Base-by-base conservation (phyloP, 805 yeast species). In the Kuraishia capsulata region DNA sequence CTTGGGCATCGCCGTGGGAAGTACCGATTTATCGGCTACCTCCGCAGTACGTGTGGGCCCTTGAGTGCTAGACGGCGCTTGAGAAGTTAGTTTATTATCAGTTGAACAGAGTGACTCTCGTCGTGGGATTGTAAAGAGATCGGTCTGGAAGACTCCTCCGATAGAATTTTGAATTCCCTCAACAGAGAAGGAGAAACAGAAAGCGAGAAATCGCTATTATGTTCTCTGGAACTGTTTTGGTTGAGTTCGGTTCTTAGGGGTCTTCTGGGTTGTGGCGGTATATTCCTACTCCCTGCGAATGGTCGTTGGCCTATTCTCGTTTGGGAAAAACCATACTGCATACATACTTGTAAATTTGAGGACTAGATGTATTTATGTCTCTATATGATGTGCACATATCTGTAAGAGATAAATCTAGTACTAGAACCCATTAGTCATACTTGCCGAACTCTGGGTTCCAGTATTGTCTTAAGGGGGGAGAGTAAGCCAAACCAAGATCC, bases 261-360 rank as follows among this genome's bases (percentile, higher is more conserved):
- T 42, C 36, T 61, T 61, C 6, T 5, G 8, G 13, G 6, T 61
- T 73, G 80, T 65, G 69, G 95, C 96, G 77, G 90, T 95, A 90
- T 90, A 90, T 90, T 90, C 97, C 97, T 90, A 83, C 73, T 87
- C 96, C 78, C 90, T 89, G 81, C 94, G 95, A 72, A 83, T 76
- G 84, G 81, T 78, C 83, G 70, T 74, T 69, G 92, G 78, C 94
- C 78, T 54, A 71, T 90, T 77, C 80, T 81, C 95, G 92, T 78
- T 86, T 85, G 96, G 90, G 97, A 88, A 85, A 85, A 89, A 89
- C 97, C 97, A 89, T 90, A 95, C 87, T 79, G 97, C 95, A 69
- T 61, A 90, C 97, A 90, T 79, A 52, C 57, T 33, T 13, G 28
- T 36, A 17, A 17, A 19, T 21, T 25, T 34, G 31, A n/a, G n/a